Conservation (phyloP, 805 yeast species). For the Candida railenensis region DNA sequence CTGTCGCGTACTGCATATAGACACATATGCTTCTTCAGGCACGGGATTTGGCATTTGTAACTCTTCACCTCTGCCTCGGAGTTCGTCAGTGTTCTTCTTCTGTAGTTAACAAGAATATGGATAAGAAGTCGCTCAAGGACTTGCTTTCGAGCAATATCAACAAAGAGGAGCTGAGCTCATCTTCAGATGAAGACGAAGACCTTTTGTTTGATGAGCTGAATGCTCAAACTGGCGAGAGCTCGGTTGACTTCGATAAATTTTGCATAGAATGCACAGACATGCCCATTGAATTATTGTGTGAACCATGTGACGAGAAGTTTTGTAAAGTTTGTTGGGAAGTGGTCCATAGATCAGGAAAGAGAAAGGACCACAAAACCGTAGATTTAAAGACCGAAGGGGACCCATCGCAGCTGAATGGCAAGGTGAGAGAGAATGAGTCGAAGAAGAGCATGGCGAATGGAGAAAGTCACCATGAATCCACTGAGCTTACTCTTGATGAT, state of each 20-base stretch:
- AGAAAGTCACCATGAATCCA: too few relatives aligned
- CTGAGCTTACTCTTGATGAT: background rate
- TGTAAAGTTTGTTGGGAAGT: constrained; percentile 7
- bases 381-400: background rate
- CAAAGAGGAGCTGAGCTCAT: background rate
- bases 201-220: background rate
- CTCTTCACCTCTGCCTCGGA: too few relatives aligned
- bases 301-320: constrained; percentile 6
- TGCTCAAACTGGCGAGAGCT: background rate
- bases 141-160: background rate
- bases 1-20: background rate
- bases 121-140: constrained; percentile 1
- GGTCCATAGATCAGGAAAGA: constrained; percentile 6
- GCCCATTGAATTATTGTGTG: constrained; percentile 5
- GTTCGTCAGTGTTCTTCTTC: too few relatives aligned
- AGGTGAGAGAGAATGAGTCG: too few relatives aligned
- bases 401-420: too few relatives aligned
- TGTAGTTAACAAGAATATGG: background rate
- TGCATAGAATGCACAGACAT: constrained; percentile 7
- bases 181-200: constrained; percentile 1
- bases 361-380: constrained; percentile 1
- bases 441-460: too few relatives aligned
- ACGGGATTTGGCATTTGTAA: too few relatives aligned
- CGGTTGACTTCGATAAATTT: background rate
- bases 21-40: too few relatives aligned